phyloP scores from a whole-genome alignment of 306 rosid genomes.

The Elaeagnus macrophylla region DNA sequence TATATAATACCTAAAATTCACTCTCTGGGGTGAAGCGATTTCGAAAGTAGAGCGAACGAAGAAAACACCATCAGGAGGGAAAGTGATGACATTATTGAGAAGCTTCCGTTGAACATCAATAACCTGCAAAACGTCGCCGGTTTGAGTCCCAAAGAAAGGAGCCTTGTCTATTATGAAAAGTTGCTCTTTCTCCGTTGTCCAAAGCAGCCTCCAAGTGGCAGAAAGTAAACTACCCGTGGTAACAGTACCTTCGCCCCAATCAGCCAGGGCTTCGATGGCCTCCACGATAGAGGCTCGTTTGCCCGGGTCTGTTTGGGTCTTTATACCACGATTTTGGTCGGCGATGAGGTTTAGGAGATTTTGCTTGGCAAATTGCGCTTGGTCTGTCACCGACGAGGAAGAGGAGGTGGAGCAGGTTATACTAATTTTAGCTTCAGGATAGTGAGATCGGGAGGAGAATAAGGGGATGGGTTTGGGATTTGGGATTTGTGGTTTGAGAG shows the following conservation, averaged over 20 bases:
- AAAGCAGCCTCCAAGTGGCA: slow-evolving; percentile 76
- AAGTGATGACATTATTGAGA: slow-evolving; percentile 79
- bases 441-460: slow-evolving; percentile 1
- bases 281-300: slow-evolving; percentile 42
- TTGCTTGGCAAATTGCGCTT: slow-evolving; percentile 44
- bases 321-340: slow-evolving; percentile 76
- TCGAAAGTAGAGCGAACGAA: slow-evolving; percentile 70
- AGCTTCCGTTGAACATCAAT: slow-evolving; percentile 47
- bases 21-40: slow-evolving; percentile 65
- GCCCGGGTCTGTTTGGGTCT: slow-evolving; percentile 41
- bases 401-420: slow-evolving; percentile 19
- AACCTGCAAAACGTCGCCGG: slow-evolving; percentile 89
- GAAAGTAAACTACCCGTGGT: slow-evolving; percentile 62
- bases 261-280: slow-evolving; percentile 52
- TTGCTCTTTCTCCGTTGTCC: slow-evolving; percentile 98
- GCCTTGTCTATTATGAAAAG: slow-evolving; percentile 80
- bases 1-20: slow-evolving; percentile 59
- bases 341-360: slow-evolving; percentile 61
- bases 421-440: neutral
- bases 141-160: slow-evolving; percentile 52
- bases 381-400: slow-evolving; percentile 48
- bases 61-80: slow-evolving; percentile 92
- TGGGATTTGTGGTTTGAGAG: slow-evolving; percentile 23
- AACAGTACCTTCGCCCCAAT: slow-evolving; percentile 29
- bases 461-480: slow-evolving; percentile 4